phyloP scores from a whole-genome alignment of 2,329 filamentous ascomycete species.

The Neofusicoccum umdonicola region DNA sequence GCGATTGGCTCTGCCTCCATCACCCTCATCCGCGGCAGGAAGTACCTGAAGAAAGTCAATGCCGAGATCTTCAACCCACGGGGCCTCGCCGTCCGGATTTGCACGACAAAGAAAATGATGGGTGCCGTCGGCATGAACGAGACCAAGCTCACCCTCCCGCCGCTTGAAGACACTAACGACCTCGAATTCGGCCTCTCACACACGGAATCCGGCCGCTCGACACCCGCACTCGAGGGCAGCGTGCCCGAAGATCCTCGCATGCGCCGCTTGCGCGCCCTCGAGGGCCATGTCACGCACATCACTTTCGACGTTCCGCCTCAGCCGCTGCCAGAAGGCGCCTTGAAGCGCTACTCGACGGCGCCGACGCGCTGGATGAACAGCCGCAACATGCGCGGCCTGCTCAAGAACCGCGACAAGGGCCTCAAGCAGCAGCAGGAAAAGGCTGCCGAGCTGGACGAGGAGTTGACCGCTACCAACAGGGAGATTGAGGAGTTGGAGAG shows the following conservation, averaged over 20 bases:
- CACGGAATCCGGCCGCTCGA: too few relatives aligned
- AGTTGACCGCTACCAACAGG: not conserved
- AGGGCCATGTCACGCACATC: not conserved
- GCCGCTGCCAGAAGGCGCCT: not conserved
- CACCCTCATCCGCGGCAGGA: not conserved
- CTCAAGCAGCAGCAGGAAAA: not conserved
- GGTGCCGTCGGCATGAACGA: not conserved
- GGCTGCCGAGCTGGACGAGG: constrained; percentile 4
- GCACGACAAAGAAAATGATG: constrained; percentile 12
- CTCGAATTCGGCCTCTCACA: not conserved
- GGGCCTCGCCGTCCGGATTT: not conserved
- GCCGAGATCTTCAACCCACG: constrained; percentile 2
- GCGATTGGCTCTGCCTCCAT: constrained; percentile 2
- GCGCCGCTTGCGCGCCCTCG: constrained; percentile 6
- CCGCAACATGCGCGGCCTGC: not conserved
- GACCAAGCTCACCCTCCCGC: constrained; percentile 3
- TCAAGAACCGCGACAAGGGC: not conserved
- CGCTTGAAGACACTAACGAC: constrained; percentile 9
- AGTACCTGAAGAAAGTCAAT: constrained; percentile 3
- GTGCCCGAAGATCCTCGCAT: not conserved
- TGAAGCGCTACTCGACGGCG: constrained; percentile 4
- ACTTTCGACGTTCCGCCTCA: constrained; percentile 2
- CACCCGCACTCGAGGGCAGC: not conserved
- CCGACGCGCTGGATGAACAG: constrained; percentile 13
- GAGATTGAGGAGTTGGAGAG: constrained; percentile 12